These are phyloP conservation scores for Monascus purpureus DNA, from an alignment of 495 filamentous ascomycete species.

Conservation along the genomic window DNA sequence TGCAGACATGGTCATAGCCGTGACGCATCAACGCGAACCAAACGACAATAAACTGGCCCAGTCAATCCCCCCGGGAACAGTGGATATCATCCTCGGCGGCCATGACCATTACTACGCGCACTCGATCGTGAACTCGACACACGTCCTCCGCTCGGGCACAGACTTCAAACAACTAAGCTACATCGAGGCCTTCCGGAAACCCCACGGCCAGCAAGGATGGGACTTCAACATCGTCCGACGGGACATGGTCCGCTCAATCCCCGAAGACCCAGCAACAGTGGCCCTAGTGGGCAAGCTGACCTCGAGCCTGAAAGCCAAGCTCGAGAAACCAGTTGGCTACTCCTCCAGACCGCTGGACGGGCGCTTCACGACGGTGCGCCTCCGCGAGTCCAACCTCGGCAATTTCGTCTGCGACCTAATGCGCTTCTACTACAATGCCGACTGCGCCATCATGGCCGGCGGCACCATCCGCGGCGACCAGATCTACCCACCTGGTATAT, in stretches of 20 bases:
- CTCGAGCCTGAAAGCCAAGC: constrained; percentile 51
- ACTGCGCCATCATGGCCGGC: constrained; percentile 72
- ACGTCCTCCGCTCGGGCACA: constrained; percentile 68
- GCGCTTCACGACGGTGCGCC: constrained; percentile 68
- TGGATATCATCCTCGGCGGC: constrained; percentile 77
- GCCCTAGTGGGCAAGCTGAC: constrained; percentile 53
- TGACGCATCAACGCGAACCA: constrained; percentile 78
- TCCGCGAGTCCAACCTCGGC: constrained; percentile 65
- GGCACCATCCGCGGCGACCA: constrained; percentile 88
- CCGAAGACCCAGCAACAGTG: constrained; percentile 41
- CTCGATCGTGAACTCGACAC: constrained; percentile 56
- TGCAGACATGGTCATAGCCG: constrained; percentile 63
- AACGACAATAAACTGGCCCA: constrained; percentile 72
- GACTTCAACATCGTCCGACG: constrained; percentile 62
- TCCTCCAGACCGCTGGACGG: constrained; percentile 69
- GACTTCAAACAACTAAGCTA: constrained; percentile 90
- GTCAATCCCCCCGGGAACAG: constrained; percentile 46
- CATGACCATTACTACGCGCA: constrained; percentile 86
- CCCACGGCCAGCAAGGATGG: constrained; percentile 42
- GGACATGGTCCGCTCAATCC: constrained; percentile 53
- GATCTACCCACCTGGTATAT: constrained; percentile 66
- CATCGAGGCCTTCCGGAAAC: constrained; percentile 52
- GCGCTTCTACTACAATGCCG: constrained; percentile 63
- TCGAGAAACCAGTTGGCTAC: constrained; percentile 74
- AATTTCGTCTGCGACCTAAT: constrained; percentile 89